Percentiles rank a stretch among this genome's conserved stretches.
These are phyloP conservation scores for Spergularia azorica DNA, from an alignment of 179 eudicot species.

Conservation along the genomic window DNA sequence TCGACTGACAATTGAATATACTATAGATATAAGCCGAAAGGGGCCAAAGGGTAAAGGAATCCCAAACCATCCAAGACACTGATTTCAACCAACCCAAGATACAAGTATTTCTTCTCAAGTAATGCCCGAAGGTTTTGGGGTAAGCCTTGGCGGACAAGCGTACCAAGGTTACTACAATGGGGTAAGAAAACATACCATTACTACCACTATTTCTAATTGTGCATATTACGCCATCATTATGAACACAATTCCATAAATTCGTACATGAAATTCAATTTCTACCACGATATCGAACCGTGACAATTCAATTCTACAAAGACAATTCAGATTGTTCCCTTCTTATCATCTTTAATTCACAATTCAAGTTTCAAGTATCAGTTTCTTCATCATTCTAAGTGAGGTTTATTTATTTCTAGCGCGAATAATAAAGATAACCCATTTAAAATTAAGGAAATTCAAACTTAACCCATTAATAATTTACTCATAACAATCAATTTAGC, in stretches of 20 bases:
- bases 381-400: too few species aligned
- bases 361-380: neutral
- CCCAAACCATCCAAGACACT: too few species aligned
- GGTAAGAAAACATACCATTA: neutral
- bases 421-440: neutral
- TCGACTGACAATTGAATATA: neutral
- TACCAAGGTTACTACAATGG: too few species aligned
- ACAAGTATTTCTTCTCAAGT: too few species aligned
- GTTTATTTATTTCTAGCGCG: neutral
- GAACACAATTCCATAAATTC: neutral
- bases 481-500: neutral
- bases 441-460: neutral
- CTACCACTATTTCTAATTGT: neutral
- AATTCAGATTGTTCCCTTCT: neutral
- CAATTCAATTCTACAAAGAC: neutral
- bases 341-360: neutral
- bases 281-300: conserved; percentile 1
- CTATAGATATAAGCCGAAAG: neutral
- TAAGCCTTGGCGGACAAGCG: too few species aligned
- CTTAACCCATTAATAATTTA: neutral
- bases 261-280: neutral
- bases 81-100: too few species aligned
- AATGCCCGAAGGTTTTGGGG: too few species aligned
- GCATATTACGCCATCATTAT: neutral
- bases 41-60: neutral